Evolutionary conservation across 2,329 filamentous ascomycete genomes (phyloP), one percentile per base, ranked within the genome.

Genomic region (Aspergillus pseudotamarii): DNA sequence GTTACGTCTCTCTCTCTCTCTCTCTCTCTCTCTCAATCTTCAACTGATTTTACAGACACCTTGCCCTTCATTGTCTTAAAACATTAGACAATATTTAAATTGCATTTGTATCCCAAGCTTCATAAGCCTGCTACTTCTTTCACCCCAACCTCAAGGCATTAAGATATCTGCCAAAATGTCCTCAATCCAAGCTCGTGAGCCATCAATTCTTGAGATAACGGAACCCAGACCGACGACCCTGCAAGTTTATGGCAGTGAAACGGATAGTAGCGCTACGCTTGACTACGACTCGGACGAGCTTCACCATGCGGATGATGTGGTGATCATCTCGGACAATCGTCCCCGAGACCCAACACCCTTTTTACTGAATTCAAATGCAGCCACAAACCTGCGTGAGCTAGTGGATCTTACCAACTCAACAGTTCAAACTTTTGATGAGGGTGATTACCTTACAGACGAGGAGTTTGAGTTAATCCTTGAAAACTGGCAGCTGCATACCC

Each of bases 361-460:
- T n/a, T 30, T 51, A 10, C 48, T 51, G 16, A 21, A 11, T 28
- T 12, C 28, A 34, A 32, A 32, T n/a, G 28, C 48, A 34, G 26
- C 16, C 4, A 8, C 28, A 11, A 32, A n/a, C 26, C 28, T 11
- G 19, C 48, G 28, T 9, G 48, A 51, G 4, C 36, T 38, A 4
- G 23, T 41, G 5, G 51, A 55, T 12, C 32, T 55, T 6, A 55
- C 16, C 16, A n/a, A 12, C 3, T 19, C 28, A 21, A 30, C 8
- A 14, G 4, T 19, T 21, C 51, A 55, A 8, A 2, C n/a, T 10
- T 32, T 72, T 41, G 43, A 61, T 6, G 64, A 69, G 1, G 68
- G 68, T 1, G 73, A 76, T 28, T 75, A 69, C 28, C 58, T 72
- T 5, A 67, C 69, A 0, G 74, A 76, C n/a, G 71, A 72, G 6